Evolutionary conservation across 495 filamentous ascomycete genomes (phyloP).

Genomic region (Lophium mytilinum): DNA sequence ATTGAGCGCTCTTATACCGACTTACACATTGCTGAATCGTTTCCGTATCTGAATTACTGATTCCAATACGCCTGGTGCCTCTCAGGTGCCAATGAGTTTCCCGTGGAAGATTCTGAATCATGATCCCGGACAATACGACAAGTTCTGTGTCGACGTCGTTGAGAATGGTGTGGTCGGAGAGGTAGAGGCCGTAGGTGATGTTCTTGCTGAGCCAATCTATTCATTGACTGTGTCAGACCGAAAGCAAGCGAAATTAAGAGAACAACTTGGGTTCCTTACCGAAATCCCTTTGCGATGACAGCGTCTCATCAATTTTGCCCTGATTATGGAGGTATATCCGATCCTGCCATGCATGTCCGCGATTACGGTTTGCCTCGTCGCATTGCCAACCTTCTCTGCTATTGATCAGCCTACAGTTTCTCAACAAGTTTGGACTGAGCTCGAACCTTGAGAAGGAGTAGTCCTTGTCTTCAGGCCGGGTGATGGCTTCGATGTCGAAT

Average conservation of each 20-base stretch:
- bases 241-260: background rate
- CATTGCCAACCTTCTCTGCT: conserved; percentile 32
- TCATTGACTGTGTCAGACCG: background rate
- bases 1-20: background rate
- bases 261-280: conserved; percentile 9
- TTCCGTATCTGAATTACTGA: conserved; percentile 30
- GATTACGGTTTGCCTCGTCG: conserved; percentile 27
- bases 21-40: conserved; percentile 32
- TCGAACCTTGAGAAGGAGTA: conserved; percentile 32
- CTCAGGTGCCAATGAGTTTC: conserved; percentile 33
- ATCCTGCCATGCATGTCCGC: conserved; percentile 26
- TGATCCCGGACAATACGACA: conserved; percentile 30
- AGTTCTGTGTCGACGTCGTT: conserved; percentile 33
- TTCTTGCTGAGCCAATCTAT: conserved; percentile 31
- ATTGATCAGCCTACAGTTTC: background rate
- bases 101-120: conserved; percentile 31
- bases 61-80: conserved; percentile 27
- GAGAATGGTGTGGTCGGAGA: conserved; percentile 32
- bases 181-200: conserved; percentile 34
- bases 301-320: conserved; percentile 16
- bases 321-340: conserved; percentile 29
- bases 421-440: background rate
- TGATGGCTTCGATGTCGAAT: conserved; percentile 26
- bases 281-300: conserved; percentile 31
- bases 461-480: conserved; percentile 31